Conservation (phyloP, 2,329 filamentous ascomycete species). For the Magnaporthiopsis incrustans region DNA sequence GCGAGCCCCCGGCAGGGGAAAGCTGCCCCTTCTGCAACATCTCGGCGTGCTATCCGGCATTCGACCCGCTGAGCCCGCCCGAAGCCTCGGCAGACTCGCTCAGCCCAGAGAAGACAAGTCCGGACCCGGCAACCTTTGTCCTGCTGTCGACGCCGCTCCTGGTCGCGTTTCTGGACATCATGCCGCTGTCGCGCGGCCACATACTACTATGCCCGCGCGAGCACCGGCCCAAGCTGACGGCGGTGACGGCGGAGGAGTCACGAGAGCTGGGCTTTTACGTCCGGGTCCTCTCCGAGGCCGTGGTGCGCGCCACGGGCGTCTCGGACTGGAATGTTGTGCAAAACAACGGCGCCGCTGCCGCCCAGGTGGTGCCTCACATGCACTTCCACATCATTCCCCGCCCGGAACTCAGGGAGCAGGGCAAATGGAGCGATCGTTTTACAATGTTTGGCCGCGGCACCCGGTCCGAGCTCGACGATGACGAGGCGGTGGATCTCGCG, state of each 20-base stretch:
- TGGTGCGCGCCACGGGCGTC: slow-evolving; percentile 61
- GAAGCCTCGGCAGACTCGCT: slow-evolving; percentile 24
- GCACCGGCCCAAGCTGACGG: slow-evolving; percentile 72
- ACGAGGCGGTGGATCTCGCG: slow-evolving; percentile 57
- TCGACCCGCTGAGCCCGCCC: slow-evolving; percentile 35
- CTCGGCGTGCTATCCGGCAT: slow-evolving; percentile 38
- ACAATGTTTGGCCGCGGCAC: slow-evolving; percentile 75
- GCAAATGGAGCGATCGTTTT: slow-evolving; percentile 54
- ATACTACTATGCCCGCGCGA: slow-evolving; percentile 70
- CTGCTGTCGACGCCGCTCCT: slow-evolving; percentile 71
- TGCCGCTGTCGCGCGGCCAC: slow-evolving; percentile 79
- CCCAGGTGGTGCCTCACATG: slow-evolving; percentile 86
- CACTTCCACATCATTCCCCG: slow-evolving; percentile 93
- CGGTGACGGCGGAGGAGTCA: slow-evolving; percentile 56
- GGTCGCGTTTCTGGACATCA: slow-evolving; percentile 86
- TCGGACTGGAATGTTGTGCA: slow-evolving; percentile 94
- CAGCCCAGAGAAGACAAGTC: slow-evolving; percentile 25
- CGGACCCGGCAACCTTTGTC: slow-evolving; percentile 45
- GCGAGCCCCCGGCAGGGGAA: slow-evolving; percentile 7
- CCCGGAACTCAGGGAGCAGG: slow-evolving; percentile 55
- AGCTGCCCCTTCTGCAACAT: slow-evolving; percentile 58
- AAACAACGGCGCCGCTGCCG: slow-evolving; percentile 85
- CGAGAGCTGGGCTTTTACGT: slow-evolving; percentile 60
- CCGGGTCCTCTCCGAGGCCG: slow-evolving; percentile 62
- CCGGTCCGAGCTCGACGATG: slow-evolving; percentile 68